Base-by-base conservation (phyloP, 257 asterid genomes). In the Rauvolfia tetraphylla region DNA sequence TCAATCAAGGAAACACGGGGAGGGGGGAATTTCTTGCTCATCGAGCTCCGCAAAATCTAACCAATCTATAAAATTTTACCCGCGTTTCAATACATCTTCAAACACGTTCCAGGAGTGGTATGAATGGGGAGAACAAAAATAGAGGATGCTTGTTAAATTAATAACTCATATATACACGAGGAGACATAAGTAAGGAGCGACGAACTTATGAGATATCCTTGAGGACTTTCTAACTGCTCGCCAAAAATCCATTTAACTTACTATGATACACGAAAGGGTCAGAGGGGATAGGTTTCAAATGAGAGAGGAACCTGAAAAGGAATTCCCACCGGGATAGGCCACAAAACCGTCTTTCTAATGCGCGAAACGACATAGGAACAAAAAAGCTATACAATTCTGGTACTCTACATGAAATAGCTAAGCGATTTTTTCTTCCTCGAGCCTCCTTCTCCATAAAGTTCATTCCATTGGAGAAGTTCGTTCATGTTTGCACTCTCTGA, bases 401-500 rank as follows among this genome's bases (percentile, higher is more conserved):
- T 41, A 53, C 82, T 69, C 86, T 85, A 85, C 89, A 87, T 83
- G 85, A 87, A 87, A 79, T 85, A 87, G 84, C 88, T 85, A 41
- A 87, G 84, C 10, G 86, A 82, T 73, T 71, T 83, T 80, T 87
- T 87, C 83, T 79, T 82, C 78, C 87, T 81, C 17, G 91, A 87
- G 39, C 91, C 87, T 38, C 89, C 89, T 80, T 87, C 91, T 53
- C 88, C 91, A 49, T 87, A 85, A 38, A 85, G 83, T 70, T 85
- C 89, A 65, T 87, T 85, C 91, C 91, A 87, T 20, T 87, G 89
- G 67, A 79, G 83, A 29, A 87, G 88, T 78, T 85, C 91, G 12
- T 78, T 87, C 91, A 87, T 87, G 58, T 87, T 87, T 67, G 76
- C 78, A 7, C 89, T 85, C 84, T 87, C 91, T 31, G 89, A 85